Base-by-base conservation (phyloP, 495 filamentous ascomycete genomes). In the Aspergillus panamensis region DNA sequence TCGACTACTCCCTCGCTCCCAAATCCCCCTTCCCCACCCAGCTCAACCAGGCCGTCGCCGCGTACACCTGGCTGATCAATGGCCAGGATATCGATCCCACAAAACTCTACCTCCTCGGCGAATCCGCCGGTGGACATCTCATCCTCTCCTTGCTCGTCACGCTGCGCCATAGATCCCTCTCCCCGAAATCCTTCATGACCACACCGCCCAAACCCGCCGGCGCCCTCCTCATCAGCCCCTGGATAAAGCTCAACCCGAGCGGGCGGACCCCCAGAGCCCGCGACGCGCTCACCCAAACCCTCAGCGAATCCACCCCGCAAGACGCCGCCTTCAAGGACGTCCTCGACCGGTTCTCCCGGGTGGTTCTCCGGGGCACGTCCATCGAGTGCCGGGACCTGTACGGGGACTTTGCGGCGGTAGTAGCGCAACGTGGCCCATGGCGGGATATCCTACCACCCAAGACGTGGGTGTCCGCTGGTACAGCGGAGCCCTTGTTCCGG, bases 91-190 rank as follows among this genome's bases (percentile, higher is more conserved):
- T 51, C 14, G 30, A 33, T 16, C 37, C 55, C n/a, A 32, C 47
- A 5, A 57, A 45, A 25, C 25, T 57, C 32, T 57, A 57, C 55
- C 55, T 57, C 48, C 33, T 57, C 16, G 48, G 55, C 25, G 55
- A 57, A 57, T 57, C 55, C 19, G 55, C 55, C 21, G 55, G 55
- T 9, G 55, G 55, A 9, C 55, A 57, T n/a, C 45, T 57, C 3
- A 51, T 57, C 3, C 16, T 57, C 16, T 57, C 55, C 45, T 39
- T 57, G 1, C 55, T 57, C 7, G 40, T 30, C 6, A 12, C 55
- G 7, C 47, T 57, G 1, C 29, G 44, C 13, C 47, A 51, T 19
- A 35, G 10, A 3, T 39, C 20, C 39, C 13, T 45, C 13, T 13
- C 4, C 31, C 14, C 31, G 6, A 25, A n/a, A 13, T 31, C 37